Percentiles rank a stretch among this genome's conserved stretches.
These are phyloP conservation scores for Geotrichum fermentans DNA, from an alignment of 1,139 yeast genomes.

Conservation along the genomic window DNA sequence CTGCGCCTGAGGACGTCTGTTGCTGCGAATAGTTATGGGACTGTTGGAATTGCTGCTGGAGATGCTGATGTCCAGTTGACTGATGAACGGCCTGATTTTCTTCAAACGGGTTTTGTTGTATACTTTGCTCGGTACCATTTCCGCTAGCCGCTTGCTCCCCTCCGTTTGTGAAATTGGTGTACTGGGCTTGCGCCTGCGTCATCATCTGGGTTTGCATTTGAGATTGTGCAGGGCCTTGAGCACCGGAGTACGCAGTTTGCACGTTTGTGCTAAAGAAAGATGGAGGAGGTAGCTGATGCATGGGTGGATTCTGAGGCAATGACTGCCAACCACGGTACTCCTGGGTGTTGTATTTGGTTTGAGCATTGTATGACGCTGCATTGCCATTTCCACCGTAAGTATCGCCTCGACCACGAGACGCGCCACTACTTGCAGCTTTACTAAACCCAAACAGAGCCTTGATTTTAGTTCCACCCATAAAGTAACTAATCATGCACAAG, in stretches of 20 bases:
- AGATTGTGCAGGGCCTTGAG: not conserved
- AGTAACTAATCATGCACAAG: slow-evolving; percentile 1
- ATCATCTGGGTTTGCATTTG: not conserved
- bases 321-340: slow-evolving; percentile 1
- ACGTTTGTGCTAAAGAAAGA: too few species aligned
- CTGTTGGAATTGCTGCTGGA: not conserved
- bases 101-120: not conserved
- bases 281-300: slow-evolving; percentile 3
- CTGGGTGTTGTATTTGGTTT: not conserved
- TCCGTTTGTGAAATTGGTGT: not conserved
- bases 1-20: not conserved
- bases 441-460: not conserved
- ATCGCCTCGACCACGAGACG: not conserved
- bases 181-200: not conserved
- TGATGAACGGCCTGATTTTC: not conserved
- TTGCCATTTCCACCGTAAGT: not conserved
- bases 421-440: not conserved
- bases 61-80: not conserved
- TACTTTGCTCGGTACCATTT: not conserved
- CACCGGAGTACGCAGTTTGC: not conserved
- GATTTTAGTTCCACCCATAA: not conserved
- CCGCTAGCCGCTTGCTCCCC: not conserved
- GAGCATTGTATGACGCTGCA: not conserved
- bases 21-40: too few species aligned
- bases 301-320: not conserved